Evolutionary conservation across 2,329 filamentous ascomycete species (phyloP), one percentile per base, ranked within the genome.

Genomic region (Colletotrichum endophyticum): DNA sequence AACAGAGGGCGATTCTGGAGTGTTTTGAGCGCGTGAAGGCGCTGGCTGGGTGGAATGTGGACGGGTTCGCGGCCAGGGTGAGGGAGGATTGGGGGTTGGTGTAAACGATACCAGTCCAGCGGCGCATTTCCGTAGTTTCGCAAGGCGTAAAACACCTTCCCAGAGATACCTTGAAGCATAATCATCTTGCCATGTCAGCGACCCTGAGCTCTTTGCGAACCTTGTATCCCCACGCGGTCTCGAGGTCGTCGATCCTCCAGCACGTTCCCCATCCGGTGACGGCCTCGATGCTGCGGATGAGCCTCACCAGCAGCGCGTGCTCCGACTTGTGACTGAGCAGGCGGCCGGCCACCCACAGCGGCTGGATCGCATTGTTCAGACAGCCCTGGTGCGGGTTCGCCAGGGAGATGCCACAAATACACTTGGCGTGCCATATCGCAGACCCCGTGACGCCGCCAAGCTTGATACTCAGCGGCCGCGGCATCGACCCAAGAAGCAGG

Each of bases 281-380:
- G 7, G 84, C 81, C 78, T 91, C 89, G 71, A 91, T 91, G 57
- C 84, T 86, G 19, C 85, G 85, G 57, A 91, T 88, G 6, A 89
- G 82, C 70, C 85, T 84, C 19, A 86, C 81, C 11, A 89, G 76
- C 13, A 84, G 78, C 15, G 82, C 75, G 57, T 87, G 87, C 75
- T 89, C 86, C 6, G 84, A 83, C 34, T 82, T 84, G 81, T 92
- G 90, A 70, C 87, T 91, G 57, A 92, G 84, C 1, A 91, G 81
- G 44, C 87, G 85, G 0, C 89, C 91, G 1, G 91, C 90, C 15
- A 92, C 85, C 87, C 89, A 91, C 1, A 92, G 83, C 1, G 90
- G 90, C 77, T 92, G 90, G 6, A 91, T 89, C 5, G 89, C 89
- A 79, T 92, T 92, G 76, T 90, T 92, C 39, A 91, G 79, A 76